These are phyloP conservation scores for Tulasnella sp. DNA, from an alignment of 768 basidiomycete species.

Conservation along the genomic window DNA sequence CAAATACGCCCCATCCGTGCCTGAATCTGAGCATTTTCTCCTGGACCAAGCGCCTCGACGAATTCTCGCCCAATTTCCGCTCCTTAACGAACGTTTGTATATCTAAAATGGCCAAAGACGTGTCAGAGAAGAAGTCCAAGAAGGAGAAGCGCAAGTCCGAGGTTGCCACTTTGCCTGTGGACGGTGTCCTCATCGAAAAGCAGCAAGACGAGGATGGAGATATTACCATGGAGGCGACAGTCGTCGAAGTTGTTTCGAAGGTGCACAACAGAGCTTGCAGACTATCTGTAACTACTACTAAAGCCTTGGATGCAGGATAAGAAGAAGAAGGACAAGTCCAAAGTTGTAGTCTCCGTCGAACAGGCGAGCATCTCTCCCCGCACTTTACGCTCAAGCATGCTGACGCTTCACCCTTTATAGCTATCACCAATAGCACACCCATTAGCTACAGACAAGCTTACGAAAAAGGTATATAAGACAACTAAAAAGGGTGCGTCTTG, in stretches of 20 bases:
- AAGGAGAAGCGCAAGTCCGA: conserved; percentile 42
- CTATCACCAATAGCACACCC: conserved; percentile 92
- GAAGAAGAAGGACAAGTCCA: conserved; percentile 45
- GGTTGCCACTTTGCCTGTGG: conserved; percentile 19
- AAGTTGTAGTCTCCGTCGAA: conserved; percentile 55
- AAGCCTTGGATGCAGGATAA: conserved; percentile 36
- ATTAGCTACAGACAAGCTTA: conserved; percentile 82
- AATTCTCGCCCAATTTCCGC: not conserved
- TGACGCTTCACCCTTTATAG: not conserved
- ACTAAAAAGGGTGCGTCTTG: conserved; percentile 64
- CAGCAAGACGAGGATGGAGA: conserved; percentile 34
- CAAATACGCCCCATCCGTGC: not conserved
- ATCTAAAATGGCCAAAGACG: conserved; percentile 51
- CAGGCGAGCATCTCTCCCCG: conserved; percentile 27
- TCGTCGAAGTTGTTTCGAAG: conserved; percentile 11
- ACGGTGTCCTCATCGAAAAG: conserved; percentile 27
- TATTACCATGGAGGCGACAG: conserved; percentile 27
- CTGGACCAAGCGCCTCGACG: not conserved
- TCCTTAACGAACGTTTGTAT: not conserved
- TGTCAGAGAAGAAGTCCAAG: conserved; percentile 65
- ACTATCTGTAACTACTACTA: not conserved
- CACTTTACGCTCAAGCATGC: not conserved
- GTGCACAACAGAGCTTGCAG: not conserved
- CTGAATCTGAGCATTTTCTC: not conserved
- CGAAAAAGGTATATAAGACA: conserved; percentile 89